Evolutionary conservation across 2,329 filamentous ascomycete species (phyloP).

Genomic region (Penicillium frequentans): DNA sequence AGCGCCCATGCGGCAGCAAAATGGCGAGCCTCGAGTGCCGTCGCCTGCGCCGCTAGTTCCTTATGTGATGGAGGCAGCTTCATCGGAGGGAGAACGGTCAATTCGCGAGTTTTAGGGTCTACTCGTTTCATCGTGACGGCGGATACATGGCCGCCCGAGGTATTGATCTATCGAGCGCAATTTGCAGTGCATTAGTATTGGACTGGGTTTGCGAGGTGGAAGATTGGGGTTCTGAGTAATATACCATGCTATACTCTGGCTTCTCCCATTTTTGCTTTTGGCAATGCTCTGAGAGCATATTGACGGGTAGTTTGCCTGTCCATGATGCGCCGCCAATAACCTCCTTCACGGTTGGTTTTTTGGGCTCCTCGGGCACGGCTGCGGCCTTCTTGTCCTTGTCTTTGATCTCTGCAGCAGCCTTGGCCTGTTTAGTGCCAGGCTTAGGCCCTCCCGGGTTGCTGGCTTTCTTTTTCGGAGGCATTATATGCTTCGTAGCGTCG

Average conservation of each 20-base stretch:
- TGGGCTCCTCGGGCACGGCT: slow-evolving; percentile 47
- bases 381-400: slow-evolving; percentile 32
- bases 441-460: slow-evolving; percentile 38
- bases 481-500: slow-evolving; percentile 17
- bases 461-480: slow-evolving; percentile 45
- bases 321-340: slow-evolving; percentile 92
- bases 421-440: slow-evolving; percentile 42
- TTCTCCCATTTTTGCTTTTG: slow-evolving; percentile 95
- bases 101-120: slow-evolving; percentile 80
- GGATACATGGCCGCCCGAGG: slow-evolving; percentile 71
- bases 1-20: slow-evolving; percentile 90
- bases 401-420: slow-evolving; percentile 38
- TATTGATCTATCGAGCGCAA: slow-evolving; percentile 55
- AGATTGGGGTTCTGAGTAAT: background rate
- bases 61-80: slow-evolving; percentile 75
- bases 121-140: slow-evolving; percentile 72
- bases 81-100: slow-evolving; percentile 74
- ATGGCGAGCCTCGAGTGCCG: slow-evolving; percentile 85
- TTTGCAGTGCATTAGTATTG: background rate
- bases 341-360: slow-evolving; percentile 65
- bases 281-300: slow-evolving; percentile 89
- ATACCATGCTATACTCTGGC: slow-evolving; percentile 82
- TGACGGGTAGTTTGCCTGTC: slow-evolving; percentile 96
- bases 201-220: background rate
- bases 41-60: slow-evolving; percentile 72